Base-by-base conservation (phyloP, 441 rosid species). In the Gossypium aridum region DNA sequence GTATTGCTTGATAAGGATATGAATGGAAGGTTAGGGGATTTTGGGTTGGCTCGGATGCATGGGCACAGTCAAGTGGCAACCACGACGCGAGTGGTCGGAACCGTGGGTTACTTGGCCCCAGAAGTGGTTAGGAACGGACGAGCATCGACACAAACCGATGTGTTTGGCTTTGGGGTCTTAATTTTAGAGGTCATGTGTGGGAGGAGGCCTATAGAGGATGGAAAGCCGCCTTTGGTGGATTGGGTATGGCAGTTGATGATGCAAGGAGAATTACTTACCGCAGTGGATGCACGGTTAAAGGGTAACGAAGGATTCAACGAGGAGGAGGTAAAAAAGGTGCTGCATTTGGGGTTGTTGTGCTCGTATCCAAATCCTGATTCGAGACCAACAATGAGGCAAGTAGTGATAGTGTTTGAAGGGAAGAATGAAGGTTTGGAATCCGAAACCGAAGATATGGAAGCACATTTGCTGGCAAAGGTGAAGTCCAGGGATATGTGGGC, bases 311-410 rank as follows among this genome's bases (percentile, higher is more conserved):
- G 23, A 0, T 74, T 63, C 37, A 73, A 79, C 1, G 84, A 70
- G 31, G 85, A 84, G 16, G 91, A 89, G 65, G 85, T 84, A 0
- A 85, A 85, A 75, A 83, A 87, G 9, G 81, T 89, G 5, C 57
- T 92, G 64, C 93, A 88, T 55, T 71, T 92, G 68, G 98, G 97
- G 4, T 70, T 93, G 80, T 71, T 89, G 55, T 90, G 97, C 34
- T 83, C 91, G 7, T 85, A 87, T 75, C 91, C 91, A 5, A 90
- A 87, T 28, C 84, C 93, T 3, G 62, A 64, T 7, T 75, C 77
- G 0, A 75, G 98, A 72, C 98, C 97, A 9, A 79, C 87, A 4
- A 92, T 90, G 96, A 90, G 97, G 78, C 96, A 90, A 75, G 96
- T 81, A 10, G 86, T 86, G 67, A 87, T 86, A 72, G 78, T 87